These are phyloP conservation scores for Neurospora tetraspora DNA, from an alignment of 495 filamentous ascomycete species.

Conservation along the genomic window DNA sequence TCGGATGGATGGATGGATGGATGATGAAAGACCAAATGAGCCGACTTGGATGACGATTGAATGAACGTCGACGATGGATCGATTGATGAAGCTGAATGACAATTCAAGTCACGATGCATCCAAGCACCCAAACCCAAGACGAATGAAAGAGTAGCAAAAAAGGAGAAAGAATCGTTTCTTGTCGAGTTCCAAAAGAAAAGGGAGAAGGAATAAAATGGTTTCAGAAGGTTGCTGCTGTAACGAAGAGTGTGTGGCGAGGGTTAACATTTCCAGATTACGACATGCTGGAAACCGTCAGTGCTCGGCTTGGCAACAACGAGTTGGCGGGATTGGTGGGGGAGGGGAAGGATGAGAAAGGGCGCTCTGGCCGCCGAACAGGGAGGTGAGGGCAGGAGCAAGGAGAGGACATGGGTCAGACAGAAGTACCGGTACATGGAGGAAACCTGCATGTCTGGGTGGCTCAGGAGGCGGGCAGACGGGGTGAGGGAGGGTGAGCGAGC, in stretches of 20 bases:
- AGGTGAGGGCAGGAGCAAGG: background rate
- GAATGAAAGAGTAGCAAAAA: background rate
- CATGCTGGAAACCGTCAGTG: background rate
- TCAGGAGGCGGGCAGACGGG: conserved; percentile 11
- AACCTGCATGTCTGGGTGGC: conserved; percentile 11
- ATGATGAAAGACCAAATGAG: background rate
- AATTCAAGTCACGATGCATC: background rate
- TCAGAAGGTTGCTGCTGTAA: background rate
- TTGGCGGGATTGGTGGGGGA: background rate
- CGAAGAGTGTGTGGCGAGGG: background rate
- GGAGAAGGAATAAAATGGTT: background rate
- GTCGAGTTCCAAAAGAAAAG: background rate
- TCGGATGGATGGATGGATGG: background rate
- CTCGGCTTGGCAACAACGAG: background rate
- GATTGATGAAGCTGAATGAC: background rate
- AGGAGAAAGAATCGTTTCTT: background rate
- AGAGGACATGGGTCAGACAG: background rate
- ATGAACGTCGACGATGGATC: background rate
- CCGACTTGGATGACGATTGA: background rate
- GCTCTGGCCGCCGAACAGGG: background rate
- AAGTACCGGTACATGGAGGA: conserved; percentile 23
- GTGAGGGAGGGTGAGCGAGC: conserved; percentile 5
- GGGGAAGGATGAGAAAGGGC: background rate
- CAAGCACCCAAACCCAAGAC: background rate
- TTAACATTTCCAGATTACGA: background rate